Evolutionary conservation across 73 alveolate species (phyloP).

Genomic region (Paramecium caudatum): DNA sequence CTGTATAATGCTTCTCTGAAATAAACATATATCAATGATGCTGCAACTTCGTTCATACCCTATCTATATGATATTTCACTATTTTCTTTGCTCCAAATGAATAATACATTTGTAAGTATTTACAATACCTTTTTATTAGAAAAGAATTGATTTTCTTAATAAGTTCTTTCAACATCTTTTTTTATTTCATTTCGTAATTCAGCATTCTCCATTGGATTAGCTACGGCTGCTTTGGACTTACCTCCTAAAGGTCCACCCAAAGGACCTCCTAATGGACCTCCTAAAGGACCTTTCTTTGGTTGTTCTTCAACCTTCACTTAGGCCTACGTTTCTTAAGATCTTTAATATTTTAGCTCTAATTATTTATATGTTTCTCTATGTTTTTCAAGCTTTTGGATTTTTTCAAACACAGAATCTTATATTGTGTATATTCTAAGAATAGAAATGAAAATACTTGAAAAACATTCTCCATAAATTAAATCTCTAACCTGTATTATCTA

Average conservation of each 20-base stretch:
- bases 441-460: neutral
- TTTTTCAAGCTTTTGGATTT: slow-evolving; percentile 30
- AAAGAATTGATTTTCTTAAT: slow-evolving; percentile 70
- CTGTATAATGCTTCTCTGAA: slow-evolving; percentile 69
- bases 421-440: neutral
- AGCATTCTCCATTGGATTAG: slow-evolving; percentile 36
- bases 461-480: slow-evolving; percentile 68
- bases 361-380: slow-evolving; percentile 19
- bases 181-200: slow-evolving; percentile 72
- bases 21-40: slow-evolving; percentile 69
- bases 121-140: slow-evolving; percentile 51
- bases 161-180: slow-evolving; percentile 76
- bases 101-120: slow-evolving; percentile 59
- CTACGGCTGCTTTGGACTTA: neutral
- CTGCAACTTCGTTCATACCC: slow-evolving; percentile 79
- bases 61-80: slow-evolving; percentile 74
- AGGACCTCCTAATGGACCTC: slow-evolving; percentile 69
- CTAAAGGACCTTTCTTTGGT: slow-evolving; percentile 45
- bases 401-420: slow-evolving; percentile 13
- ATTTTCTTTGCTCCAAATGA: slow-evolving; percentile 73
- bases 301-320: neutral
- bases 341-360: slow-evolving; percentile 14
- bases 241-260: slow-evolving; percentile 69
- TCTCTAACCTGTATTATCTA: slow-evolving; percentile 65
- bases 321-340: neutral